Conservation (phyloP, 495 filamentous ascomycete genomes). For the Xylaria intraflava region DNA sequence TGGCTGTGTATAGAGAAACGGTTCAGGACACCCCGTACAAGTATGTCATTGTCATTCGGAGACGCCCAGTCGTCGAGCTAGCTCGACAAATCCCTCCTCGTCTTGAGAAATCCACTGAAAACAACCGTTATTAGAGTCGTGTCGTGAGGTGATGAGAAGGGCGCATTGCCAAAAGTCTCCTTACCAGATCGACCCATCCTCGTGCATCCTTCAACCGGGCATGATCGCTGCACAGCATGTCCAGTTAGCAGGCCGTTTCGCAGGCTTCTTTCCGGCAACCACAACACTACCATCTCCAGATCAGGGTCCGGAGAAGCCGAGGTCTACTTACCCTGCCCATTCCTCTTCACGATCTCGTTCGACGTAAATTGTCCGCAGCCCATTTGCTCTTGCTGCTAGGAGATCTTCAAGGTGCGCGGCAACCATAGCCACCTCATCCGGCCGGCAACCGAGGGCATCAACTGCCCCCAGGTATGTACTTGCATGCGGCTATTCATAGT, state of each 20-base stretch:
- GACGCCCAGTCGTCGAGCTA: conserved; percentile 44
- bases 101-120: conserved; percentile 46
- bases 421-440: conserved; percentile 65
- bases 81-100: conserved; percentile 48
- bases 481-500: conserved; percentile 44
- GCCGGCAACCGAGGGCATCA: conserved; percentile 47
- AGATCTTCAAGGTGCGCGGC: conserved; percentile 68
- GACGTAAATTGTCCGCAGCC: conserved; percentile 69
- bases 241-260: neutral
- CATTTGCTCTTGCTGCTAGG: conserved; percentile 55
- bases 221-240: conserved; percentile 28
- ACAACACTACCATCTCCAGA: neutral
- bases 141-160: neutral
- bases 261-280: neutral
- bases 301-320: neutral
- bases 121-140: neutral
- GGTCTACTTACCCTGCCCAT: conserved; percentile 29
- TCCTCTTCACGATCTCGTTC: conserved; percentile 60
- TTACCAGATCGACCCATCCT: conserved; percentile 50
- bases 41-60: conserved; percentile 6
- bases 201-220: conserved; percentile 46
- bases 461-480: conserved; percentile 63
- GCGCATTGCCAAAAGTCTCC: neutral
- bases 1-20: neutral
- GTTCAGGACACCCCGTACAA: neutral